Evolutionary conservation across 371 early-diverging fungal species (phyloP).

Genomic region (Thermomucor indicae-seudaticae): DNA sequence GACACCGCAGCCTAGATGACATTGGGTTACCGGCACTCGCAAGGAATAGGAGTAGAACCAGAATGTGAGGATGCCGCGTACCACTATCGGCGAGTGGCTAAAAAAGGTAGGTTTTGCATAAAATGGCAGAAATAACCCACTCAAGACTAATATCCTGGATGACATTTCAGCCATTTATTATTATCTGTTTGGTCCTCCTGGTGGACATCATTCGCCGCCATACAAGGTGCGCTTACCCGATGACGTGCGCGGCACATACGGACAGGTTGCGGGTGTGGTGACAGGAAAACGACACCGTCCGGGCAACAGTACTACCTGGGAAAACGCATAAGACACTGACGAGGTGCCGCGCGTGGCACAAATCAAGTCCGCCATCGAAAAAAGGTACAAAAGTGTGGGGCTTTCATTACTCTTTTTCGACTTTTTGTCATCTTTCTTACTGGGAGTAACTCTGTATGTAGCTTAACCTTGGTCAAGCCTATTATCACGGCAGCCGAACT

Average conservation of each 20-base stretch:
- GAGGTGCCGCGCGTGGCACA: too few species aligned
- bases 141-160: not conserved
- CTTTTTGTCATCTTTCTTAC: too few species aligned
- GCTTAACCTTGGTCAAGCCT: conserved; percentile 70
- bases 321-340: too few species aligned
- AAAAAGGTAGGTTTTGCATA: conserved; percentile 48
- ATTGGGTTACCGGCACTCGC: conserved; percentile 77
- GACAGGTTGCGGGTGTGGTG: conserved; percentile 60
- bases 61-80: conserved; percentile 73
- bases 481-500: conserved; percentile 72
- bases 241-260: conserved; percentile 78
- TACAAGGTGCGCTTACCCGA: conserved; percentile 70
- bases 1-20: conserved; percentile 80
- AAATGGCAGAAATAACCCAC: not conserved
- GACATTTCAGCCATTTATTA: conserved; percentile 53
- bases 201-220: conserved; percentile 71
- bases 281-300: conserved; percentile 26
- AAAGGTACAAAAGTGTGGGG: too few species aligned
- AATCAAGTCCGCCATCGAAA: too few species aligned
- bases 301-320: too few species aligned
- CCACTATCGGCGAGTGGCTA: conserved; percentile 80
- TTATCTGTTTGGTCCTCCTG: conserved; percentile 76
- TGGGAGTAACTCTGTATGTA: too few species aligned
- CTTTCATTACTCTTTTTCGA: too few species aligned
- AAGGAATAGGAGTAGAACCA: conserved; percentile 79